Evolutionary conservation across 2,329 filamentous ascomycete species (phyloP).

Genomic region (Cladobotryum protrusum): DNA sequence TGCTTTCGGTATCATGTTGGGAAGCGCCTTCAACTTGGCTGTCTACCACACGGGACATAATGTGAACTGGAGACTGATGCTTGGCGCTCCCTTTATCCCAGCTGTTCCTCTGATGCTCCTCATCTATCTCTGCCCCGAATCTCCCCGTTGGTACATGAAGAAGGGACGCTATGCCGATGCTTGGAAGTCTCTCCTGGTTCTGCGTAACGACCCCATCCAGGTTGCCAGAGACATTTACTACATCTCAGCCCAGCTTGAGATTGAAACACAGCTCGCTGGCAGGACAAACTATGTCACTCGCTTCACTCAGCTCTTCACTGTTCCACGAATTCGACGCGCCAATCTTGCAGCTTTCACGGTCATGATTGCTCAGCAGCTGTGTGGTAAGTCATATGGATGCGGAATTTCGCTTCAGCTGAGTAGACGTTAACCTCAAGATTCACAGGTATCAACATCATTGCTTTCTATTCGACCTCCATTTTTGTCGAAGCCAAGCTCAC

Average conservation of each 20-base stretch:
- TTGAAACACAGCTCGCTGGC: constrained; percentile 33
- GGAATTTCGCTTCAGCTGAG: neutral
- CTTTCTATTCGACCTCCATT: constrained; percentile 64
- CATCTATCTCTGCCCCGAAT: constrained; percentile 55
- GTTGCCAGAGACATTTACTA: constrained; percentile 57
- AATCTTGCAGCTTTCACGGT: constrained; percentile 71
- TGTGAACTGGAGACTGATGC: constrained; percentile 34
- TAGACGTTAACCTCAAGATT: neutral
- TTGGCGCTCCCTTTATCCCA: constrained; percentile 57
- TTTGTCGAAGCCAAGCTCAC: constrained; percentile 51
- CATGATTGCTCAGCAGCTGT: constrained; percentile 73
- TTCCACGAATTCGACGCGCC: constrained; percentile 63
- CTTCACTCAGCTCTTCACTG: constrained; percentile 57
- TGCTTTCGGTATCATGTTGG: constrained; percentile 46
- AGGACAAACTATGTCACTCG: constrained; percentile 39
- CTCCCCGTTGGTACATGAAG: constrained; percentile 59
- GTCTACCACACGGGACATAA: constrained; percentile 19
- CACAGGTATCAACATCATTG: constrained; percentile 58
- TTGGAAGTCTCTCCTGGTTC: constrained; percentile 46
- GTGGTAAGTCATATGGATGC: constrained; percentile 28
- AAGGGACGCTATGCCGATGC: constrained; percentile 56
- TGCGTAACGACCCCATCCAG: constrained; percentile 49
- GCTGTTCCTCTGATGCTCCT: constrained; percentile 46
- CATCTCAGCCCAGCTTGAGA: constrained; percentile 36
- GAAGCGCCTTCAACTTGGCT: constrained; percentile 30